phyloP scores from a whole-genome alignment of 352 stramenopile genomes.

The Globisporangium camurandrum region DNA sequence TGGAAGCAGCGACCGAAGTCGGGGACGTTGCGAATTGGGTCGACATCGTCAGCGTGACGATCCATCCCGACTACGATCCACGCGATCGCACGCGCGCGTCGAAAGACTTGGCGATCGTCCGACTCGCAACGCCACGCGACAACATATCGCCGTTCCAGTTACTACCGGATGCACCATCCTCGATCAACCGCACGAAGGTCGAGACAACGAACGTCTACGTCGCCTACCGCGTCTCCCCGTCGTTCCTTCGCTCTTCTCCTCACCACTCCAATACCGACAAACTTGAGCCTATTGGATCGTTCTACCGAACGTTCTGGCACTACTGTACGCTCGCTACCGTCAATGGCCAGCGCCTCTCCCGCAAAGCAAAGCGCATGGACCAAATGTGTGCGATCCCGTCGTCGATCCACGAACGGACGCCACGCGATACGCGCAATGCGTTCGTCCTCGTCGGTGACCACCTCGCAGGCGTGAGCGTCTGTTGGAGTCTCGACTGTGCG shows the following conservation, averaged over 20 bases:
- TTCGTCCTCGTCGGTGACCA: slow-evolving; percentile 22
- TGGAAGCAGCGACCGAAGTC: slow-evolving; percentile 8
- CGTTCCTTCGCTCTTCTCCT: too few species aligned
- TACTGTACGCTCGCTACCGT: slow-evolving; percentile 9
- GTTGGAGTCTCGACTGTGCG: slow-evolving; percentile 1
- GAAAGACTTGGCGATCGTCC: slow-evolving; percentile 20
- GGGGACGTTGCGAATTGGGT: slow-evolving; percentile 20
- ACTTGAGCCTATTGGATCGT: slow-evolving; percentile 2
- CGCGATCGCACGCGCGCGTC: not conserved
- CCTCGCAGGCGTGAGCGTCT: slow-evolving; percentile 20
- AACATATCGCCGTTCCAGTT: slow-evolving; percentile 15
- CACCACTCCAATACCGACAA: slow-evolving; percentile 7
- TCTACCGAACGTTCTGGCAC: slow-evolving; percentile 15
- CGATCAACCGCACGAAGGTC: slow-evolving; percentile 11
- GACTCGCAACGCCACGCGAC: slow-evolving; percentile 6
- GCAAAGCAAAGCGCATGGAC: not conserved
- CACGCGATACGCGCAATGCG: slow-evolving; percentile 10
- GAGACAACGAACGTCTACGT: slow-evolving; percentile 7
- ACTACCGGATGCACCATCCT: slow-evolving; percentile 6
- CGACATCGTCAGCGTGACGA: slow-evolving; percentile 4
- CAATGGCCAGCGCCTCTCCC: not conserved
- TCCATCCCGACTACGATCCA: slow-evolving; percentile 18
- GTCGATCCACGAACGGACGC: slow-evolving; percentile 9
- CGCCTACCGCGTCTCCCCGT: slow-evolving; percentile 11
- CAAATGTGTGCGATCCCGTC: slow-evolving; percentile 16